These are phyloP conservation scores for Colletotrichum sp. DNA, from an alignment of 2,329 filamentous ascomycete genomes.

Conservation along the genomic window DNA sequence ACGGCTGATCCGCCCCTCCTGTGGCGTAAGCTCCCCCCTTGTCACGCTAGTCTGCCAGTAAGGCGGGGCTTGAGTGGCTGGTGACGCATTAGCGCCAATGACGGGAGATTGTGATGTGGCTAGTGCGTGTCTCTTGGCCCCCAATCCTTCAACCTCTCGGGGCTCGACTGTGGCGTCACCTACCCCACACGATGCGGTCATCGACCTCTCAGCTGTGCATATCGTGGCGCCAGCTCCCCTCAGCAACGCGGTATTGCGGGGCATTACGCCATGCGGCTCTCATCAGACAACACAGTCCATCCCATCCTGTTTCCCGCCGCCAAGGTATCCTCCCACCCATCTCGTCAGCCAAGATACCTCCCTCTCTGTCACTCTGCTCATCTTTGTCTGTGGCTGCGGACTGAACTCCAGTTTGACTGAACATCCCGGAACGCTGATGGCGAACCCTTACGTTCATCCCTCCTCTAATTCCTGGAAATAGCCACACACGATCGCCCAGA, in stretches of 20 bases:
- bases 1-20: neutral
- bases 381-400: neutral
- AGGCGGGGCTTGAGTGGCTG: neutral
- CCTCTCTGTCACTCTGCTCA: neutral
- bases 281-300: neutral
- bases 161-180: constrained; percentile 19
- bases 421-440: neutral
- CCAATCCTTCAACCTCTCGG: neutral
- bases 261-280: constrained; percentile 22
- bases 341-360: neutral
- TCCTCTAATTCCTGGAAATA: neutral
- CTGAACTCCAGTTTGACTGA: neutral
- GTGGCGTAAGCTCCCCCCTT: constrained; percentile 12
- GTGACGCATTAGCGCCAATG: neutral
- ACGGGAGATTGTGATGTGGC: neutral
- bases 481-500: neutral
- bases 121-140: neutral
- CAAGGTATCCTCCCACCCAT: neutral
- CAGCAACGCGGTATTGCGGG: constrained; percentile 3
- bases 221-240: neutral
- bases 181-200: constrained; percentile 23
- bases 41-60: neutral
- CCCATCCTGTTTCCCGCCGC: neutral
- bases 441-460: neutral
- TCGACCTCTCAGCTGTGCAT: neutral